Evolutionary conservation across 257 asterid species (phyloP).

Genomic region (Vinca minor): DNA sequence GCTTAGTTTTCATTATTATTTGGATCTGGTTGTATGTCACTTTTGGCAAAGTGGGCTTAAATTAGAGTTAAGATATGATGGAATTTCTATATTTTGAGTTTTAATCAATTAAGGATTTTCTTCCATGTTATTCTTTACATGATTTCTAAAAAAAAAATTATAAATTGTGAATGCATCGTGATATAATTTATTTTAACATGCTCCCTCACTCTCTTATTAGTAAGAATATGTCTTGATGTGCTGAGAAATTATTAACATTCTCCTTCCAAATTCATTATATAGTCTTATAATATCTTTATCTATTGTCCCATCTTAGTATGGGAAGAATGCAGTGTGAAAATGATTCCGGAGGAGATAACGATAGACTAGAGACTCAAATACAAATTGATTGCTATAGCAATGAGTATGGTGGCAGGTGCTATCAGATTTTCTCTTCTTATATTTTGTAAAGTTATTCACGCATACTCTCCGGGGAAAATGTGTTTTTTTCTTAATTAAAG

Average conservation of each 20-base stretch:
- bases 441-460: background rate
- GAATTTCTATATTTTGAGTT: background rate
- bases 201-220: too few relatives aligned
- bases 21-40: slow-evolving; percentile 28
- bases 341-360: background rate
- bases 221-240: too few relatives aligned
- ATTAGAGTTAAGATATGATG: background rate
- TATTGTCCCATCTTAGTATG: background rate
- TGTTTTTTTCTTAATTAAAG: background rate
- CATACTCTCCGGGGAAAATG: background rate
- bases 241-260: too few relatives aligned
- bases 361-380: background rate
- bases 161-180: too few relatives aligned
- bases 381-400: background rate
- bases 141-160: too few relatives aligned
- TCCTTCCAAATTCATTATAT: too few relatives aligned
- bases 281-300: background rate
- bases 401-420: background rate
- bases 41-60: slow-evolving; percentile 28
- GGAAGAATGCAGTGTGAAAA: background rate
- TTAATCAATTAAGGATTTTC: too few relatives aligned
- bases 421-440: background rate
- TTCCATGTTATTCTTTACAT: too few relatives aligned
- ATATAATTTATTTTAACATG: too few relatives aligned
- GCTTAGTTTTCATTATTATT: slow-evolving; percentile 23